These are phyloP conservation scores for Athelia psychrophila DNA, from an alignment of 1,284 basidiomycete genomes.

Conservation along the genomic window DNA sequence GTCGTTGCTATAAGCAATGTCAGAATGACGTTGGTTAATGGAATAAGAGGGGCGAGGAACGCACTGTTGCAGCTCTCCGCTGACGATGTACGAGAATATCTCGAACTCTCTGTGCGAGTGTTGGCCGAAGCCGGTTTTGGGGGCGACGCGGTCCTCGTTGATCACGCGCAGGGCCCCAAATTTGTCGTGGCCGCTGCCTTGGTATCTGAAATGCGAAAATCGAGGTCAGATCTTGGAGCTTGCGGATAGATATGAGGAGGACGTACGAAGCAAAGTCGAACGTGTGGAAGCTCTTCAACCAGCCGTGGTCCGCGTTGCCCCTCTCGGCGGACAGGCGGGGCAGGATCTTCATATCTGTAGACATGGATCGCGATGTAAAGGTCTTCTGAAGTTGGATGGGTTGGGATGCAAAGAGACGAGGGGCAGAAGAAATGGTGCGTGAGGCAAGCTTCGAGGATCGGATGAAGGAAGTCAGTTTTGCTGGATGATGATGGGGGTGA, in stretches of 20 bases:
- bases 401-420: background rate
- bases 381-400: background rate
- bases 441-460: slow-evolving; percentile 24
- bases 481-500: background rate
- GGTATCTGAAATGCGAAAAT: slow-evolving; percentile 45
- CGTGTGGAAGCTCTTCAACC: slow-evolving; percentile 91
- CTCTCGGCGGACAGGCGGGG: slow-evolving; percentile 65
- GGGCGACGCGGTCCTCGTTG: slow-evolving; percentile 88
- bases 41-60: slow-evolving; percentile 18
- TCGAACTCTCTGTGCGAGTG: slow-evolving; percentile 88
- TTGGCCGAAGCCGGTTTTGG: slow-evolving; percentile 80
- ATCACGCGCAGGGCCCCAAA: slow-evolving; percentile 72
- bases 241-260: background rate
- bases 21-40: slow-evolving; percentile 5
- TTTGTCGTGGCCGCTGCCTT: slow-evolving; percentile 51
- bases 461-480: slow-evolving; percentile 26
- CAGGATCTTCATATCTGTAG: slow-evolving; percentile 37
- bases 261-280: slow-evolving; percentile 79
- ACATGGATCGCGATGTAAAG: slow-evolving; percentile 7
- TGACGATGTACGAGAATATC: slow-evolving; percentile 86
- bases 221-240: background rate
- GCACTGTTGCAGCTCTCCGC: slow-evolving; percentile 79
- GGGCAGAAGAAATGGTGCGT: slow-evolving; percentile 9
- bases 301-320: slow-evolving; percentile 82
- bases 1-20: slow-evolving; percentile 57